phyloP scores from a whole-genome alignment of 2,329 filamentous ascomycete species.

The Colletotrichum lentis region DNA sequence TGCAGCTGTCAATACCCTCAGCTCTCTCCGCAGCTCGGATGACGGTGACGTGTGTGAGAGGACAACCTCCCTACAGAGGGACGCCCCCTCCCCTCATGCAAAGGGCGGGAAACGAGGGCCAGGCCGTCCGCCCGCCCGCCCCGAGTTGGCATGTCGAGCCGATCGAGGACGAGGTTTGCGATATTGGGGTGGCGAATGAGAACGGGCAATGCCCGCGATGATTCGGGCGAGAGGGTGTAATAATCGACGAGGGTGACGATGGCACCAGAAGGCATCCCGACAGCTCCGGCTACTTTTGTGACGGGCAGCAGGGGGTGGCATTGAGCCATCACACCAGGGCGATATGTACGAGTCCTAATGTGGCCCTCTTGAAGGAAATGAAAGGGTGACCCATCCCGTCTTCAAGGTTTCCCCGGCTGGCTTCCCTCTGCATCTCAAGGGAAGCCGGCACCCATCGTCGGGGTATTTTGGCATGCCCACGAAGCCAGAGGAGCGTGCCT shows the following conservation, averaged over 20 bases:
- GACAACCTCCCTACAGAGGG: neutral
- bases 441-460: neutral
- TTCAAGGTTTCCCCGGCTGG: neutral
- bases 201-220: neutral
- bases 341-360: slow-evolving; percentile 4
- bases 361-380: slow-evolving; percentile 14
- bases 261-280: neutral
- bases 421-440: neutral
- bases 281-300: slow-evolving; percentile 10
- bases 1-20: neutral
- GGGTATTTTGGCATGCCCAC: neutral
- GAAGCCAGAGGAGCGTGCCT: neutral
- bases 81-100: slow-evolving; percentile 24
- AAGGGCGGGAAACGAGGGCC: slow-evolving; percentile 19
- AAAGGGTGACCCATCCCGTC: neutral
- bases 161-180: neutral
- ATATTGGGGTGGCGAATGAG: slow-evolving; percentile 6
- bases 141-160: slow-evolving; percentile 8
- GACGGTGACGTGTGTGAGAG: slow-evolving; percentile 8
- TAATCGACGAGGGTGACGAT: neutral
- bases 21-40: neutral
- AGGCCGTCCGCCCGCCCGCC: slow-evolving; percentile 6
- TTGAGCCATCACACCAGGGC: neutral
- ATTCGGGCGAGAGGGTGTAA: slow-evolving; percentile 11
- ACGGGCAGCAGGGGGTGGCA: neutral